Evolutionary conservation across 768 basidiomycete species (phyloP), one percentile per base, ranked within the genome.

Genomic region (Pulveroboletus ravenelii): DNA sequence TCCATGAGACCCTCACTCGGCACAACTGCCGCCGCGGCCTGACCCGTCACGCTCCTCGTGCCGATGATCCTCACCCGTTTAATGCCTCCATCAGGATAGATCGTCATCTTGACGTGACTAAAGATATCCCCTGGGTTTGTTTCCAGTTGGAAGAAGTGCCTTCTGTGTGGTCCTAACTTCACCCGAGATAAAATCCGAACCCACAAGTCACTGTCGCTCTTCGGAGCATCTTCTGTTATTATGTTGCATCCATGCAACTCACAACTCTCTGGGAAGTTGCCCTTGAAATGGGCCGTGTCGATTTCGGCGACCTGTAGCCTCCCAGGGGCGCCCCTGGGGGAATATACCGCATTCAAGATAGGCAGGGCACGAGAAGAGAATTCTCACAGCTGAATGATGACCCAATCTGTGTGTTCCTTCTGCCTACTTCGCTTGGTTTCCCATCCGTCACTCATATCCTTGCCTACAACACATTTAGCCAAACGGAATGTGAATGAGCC

Each of bases 371-470:
- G 4, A 46, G 29, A 48, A 46, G 29, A 47, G 13, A 73, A 39
- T n/a, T 0, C 51, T 66, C 62, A 93, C 90, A 99, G 72, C 70
- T 85, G 88, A 49, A 95, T 83, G 51, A 97, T 78, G 5, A 80
- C 89, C 89, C 92, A 97, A 60, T 98, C 94, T 41, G 82, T 89
- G 69, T 93, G 93, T 35, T 78, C 91, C 47, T 78, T 78, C 38
- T 72, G 74, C 47, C 90, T 77, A 61, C 88, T 94, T 53, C 96
- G 78, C 65, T 88, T 92, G 3, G 95, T 98, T 71, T 99, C 96
- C 96, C 96, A 99, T 5, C 96, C 96, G 63, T 96, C 94, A 5
- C 93, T 84, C 93, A 99, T 99, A 61, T 95, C 87, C 63, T 84
- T 85, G 25, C 90, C 78, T 80, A 45, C 27, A 25, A 34, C 17